Evolutionary conservation across 2,329 filamentous ascomycete species (phyloP).

Genomic region (Fulvia fulva): DNA sequence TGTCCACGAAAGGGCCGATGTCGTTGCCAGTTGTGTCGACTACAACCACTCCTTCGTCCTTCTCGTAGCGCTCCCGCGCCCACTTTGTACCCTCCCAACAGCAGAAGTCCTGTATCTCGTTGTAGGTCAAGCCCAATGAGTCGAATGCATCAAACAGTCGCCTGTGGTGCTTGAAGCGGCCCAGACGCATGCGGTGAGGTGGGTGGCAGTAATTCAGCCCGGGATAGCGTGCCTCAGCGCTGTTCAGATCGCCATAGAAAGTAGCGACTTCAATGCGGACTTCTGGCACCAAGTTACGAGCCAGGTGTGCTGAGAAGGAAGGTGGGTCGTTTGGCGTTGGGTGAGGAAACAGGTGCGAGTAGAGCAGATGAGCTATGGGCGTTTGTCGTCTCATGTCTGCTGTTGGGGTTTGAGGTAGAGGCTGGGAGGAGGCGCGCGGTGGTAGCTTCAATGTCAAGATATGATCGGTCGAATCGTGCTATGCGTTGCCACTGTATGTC

Average conservation of each 20-base stretch:
- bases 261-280: slow-evolving; percentile 73
- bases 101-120: slow-evolving; percentile 68
- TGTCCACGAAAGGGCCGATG: slow-evolving; percentile 58
- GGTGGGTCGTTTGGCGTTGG: slow-evolving; percentile 64
- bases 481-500: not conserved
- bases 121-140: slow-evolving; percentile 60
- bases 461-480: not conserved
- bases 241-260: slow-evolving; percentile 76
- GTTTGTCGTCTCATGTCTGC: slow-evolving; percentile 64
- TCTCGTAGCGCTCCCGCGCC: slow-evolving; percentile 76
- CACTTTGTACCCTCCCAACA: slow-evolving; percentile 81
- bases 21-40: slow-evolving; percentile 67
- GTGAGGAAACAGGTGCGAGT: slow-evolving; percentile 68
- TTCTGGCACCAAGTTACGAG: slow-evolving; percentile 68
- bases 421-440: not conserved
- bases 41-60: slow-evolving; percentile 67
- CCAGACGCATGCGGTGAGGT: slow-evolving; percentile 72
- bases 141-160: slow-evolving; percentile 75
- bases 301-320: slow-evolving; percentile 66
- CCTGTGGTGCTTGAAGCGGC: slow-evolving; percentile 71
- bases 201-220: slow-evolving; percentile 72
- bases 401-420: not conserved
- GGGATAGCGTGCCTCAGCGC: slow-evolving; percentile 75
- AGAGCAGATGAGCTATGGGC: slow-evolving; percentile 67
- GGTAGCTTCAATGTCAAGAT: not conserved